Evolutionary conservation across 805 yeast genomes (phyloP), one percentile per base, ranked within the genome.

Genomic region (Candida quercuum): DNA sequence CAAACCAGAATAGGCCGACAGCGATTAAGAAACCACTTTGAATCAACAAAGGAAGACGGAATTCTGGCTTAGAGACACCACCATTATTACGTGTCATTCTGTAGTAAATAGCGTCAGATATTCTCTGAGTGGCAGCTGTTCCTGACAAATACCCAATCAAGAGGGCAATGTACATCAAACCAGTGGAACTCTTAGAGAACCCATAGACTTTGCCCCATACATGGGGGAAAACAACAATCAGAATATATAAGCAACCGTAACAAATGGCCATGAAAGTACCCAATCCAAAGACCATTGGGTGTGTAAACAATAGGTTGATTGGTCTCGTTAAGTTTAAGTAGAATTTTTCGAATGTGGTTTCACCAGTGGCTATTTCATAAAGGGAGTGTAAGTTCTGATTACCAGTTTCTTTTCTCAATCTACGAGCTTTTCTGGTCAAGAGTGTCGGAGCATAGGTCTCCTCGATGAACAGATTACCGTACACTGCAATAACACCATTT

Each of bases 181-280:
- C 86, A 14, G 72, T 59, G 24, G 71, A 64, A 33, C 78, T 76
- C 11, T 53, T 51, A 20, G 58, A 48, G 54, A 66, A 75, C 4
- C 73, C 74, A 48, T 79, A 79, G 4, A 27, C 28, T 1, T 49
- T 52, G 12, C 63, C 55, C 68, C 73, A 79, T 25, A 76, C 69
- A 1, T 60, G 42, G 2, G 86, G 84, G 60, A 75, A 79, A 3
- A 81, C 67, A 15, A 74, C 77, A 39, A 80, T 66, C 66, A 80
- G 62, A 40, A 80, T 64, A 56, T 81, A 80, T 70, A 78, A 67
- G 60, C 76, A 74, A 13, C 86, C 86, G 52, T 79, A 81, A 6
- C 71, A 67, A 51, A 78, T 74, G 2, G 86, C 86, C 74, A 76
- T 69, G 54, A 73, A 78, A 5, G 72, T 54, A 3, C 86, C 85